phyloP scores from a whole-genome alignment of 2,329 filamentous ascomycete genomes.

The Xylariaceae sp. region DNA sequence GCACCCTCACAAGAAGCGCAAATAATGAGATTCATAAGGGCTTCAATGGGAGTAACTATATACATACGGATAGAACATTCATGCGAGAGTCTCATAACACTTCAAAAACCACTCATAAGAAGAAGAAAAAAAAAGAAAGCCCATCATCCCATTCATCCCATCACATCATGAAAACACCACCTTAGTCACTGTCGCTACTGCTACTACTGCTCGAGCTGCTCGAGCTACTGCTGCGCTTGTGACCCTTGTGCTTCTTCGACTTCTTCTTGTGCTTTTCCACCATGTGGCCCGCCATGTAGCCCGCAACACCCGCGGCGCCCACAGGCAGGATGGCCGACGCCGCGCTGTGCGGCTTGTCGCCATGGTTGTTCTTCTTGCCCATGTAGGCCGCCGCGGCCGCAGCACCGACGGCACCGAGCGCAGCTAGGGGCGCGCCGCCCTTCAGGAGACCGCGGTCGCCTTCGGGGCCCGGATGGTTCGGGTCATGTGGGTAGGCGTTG shows the following conservation, averaged over 20 bases:
- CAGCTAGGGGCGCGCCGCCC: constrained; percentile 23
- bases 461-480: constrained; percentile 7
- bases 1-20: too few species aligned
- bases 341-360: constrained; percentile 9
- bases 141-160: background rate
- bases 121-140: background rate
- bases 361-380: constrained; percentile 10
- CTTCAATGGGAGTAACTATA: too few species aligned
- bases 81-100: too few species aligned
- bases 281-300: constrained; percentile 15
- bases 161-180: constrained; percentile 4
- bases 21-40: too few species aligned
- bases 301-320: constrained; percentile 12
- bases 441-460: constrained; percentile 17
- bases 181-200: constrained; percentile 22
- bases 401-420: constrained; percentile 25
- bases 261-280: constrained; percentile 26
- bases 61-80: too few species aligned
- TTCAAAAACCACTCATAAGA: too few species aligned
- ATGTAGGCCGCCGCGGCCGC: constrained; percentile 24
- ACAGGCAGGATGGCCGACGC: constrained; percentile 17
- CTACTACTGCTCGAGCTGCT: constrained; percentile 25
- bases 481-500: constrained; percentile 18
- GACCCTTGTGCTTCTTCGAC: constrained; percentile 28
- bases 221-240: constrained; percentile 25